Evolutionary conservation across 108 stramenopile species (phyloP).

Genomic region (Nitzschia sp.): DNA sequence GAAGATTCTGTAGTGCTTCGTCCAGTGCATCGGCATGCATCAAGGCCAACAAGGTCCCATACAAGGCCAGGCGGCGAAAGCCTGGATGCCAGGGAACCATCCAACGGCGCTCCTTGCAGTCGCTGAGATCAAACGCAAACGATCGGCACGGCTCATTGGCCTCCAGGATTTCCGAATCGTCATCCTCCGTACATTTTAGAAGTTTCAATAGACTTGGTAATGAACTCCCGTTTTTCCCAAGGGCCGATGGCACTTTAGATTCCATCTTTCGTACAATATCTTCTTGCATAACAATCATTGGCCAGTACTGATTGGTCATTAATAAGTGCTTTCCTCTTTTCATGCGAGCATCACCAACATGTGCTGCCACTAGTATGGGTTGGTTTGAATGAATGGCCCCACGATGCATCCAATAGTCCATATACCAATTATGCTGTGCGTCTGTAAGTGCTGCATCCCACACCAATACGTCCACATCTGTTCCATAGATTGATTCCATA

Average conservation of each 20-base stretch:
- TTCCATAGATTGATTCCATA: slow-evolving; percentile 44
- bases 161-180: not conserved
- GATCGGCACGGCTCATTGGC: not conserved
- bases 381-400: not conserved
- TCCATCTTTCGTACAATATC: not conserved
- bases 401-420: not conserved
- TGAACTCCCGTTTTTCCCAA: not conserved
- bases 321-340: not conserved
- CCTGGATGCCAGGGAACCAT: not conserved
- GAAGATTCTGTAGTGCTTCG: not conserved
- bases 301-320: not conserved
- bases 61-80: not conserved
- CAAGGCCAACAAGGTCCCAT: not conserved
- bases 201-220: not conserved
- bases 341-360: not conserved
- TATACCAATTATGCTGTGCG: slow-evolving; percentile 5
- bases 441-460: slow-evolving; percentile 66
- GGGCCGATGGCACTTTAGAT: not conserved
- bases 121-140: not conserved
- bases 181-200: not conserved
- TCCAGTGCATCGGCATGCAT: not conserved
- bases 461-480: slow-evolving; percentile 57
- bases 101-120: not conserved
- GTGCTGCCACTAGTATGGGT: not conserved
- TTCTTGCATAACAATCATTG: not conserved